These are phyloP conservation scores for Phytophthora fragariae DNA, from an alignment of 352 stramenopile species.

Conservation along the genomic window DNA sequence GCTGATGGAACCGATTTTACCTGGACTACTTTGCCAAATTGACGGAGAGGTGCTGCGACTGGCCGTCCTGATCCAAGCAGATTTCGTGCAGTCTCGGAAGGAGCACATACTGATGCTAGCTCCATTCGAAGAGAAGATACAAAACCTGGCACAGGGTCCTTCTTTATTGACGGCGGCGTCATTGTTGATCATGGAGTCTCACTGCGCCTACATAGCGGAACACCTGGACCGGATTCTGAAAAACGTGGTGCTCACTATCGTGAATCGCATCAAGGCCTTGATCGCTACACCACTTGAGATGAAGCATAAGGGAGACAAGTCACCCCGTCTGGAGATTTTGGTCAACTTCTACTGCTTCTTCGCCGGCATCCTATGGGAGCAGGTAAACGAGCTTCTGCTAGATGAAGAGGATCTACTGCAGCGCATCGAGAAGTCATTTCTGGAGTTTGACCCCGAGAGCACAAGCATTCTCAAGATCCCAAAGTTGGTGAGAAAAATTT, in stretches of 20 bases:
- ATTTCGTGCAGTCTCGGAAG: slow-evolving; percentile 34
- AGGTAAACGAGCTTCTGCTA: slow-evolving; percentile 37
- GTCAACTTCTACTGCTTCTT: slow-evolving; percentile 39
- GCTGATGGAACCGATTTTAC: slow-evolving; percentile 27
- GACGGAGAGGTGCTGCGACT: slow-evolving; percentile 32
- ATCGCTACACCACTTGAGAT: slow-evolving; percentile 5
- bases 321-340: slow-evolving; percentile 29
- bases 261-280: slow-evolving; percentile 23
- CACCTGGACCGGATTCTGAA: slow-evolving; percentile 36
- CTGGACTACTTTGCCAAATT: slow-evolving; percentile 17
- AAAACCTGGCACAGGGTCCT: neutral
- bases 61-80: slow-evolving; percentile 18
- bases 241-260: slow-evolving; percentile 32
- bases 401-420: slow-evolving; percentile 29
- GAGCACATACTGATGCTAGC: slow-evolving; percentile 34
- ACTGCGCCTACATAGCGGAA: slow-evolving; percentile 23
- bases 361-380: slow-evolving; percentile 30
- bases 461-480: slow-evolving; percentile 6
- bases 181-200: slow-evolving; percentile 29
- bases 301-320: neutral
- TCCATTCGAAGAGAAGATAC: slow-evolving; percentile 17
- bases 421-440: slow-evolving; percentile 18
- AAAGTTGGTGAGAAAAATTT: neutral
- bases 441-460: slow-evolving; percentile 30
- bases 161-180: slow-evolving; percentile 23